These are phyloP conservation scores for Ceraceosorus bombacis DNA, from an alignment of 1,284 basidiomycete genomes.

Conservation along the genomic window DNA sequence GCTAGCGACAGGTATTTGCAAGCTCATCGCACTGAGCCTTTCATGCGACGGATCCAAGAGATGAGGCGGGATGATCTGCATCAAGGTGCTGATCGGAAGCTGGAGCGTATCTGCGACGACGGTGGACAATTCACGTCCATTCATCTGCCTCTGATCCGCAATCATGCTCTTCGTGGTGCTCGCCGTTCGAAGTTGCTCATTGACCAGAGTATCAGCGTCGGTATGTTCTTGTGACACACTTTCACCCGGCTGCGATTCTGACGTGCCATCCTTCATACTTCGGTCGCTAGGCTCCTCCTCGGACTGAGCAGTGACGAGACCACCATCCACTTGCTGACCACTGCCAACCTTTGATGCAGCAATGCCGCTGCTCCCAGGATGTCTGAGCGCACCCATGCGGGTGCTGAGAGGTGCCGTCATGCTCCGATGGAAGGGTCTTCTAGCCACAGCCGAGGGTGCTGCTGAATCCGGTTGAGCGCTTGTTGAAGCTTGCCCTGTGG, in stretches of 20 bases:
- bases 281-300: not conserved
- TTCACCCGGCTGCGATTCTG: not conserved
- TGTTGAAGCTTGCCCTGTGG: too few relatives aligned
- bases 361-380: not conserved
- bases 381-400: not conserved
- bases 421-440: not conserved
- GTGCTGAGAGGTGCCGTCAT: not conserved
- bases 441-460: not conserved
- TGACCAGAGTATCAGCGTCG: not conserved
- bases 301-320: not conserved
- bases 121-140: not conserved
- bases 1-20: conserved; percentile 33
- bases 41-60: conserved; percentile 25
- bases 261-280: not conserved
- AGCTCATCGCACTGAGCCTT: conserved; percentile 23
- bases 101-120: conserved; percentile 7
- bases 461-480: too few relatives aligned
- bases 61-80: conserved; percentile 22
- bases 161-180: not conserved
- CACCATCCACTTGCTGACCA: not conserved
- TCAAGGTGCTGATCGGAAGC: conserved; percentile 3
- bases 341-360: too few relatives aligned
- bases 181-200: not conserved
- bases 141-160: not conserved
- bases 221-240: not conserved